Percentiles rank a stretch among this genome's conserved stretches.
phyloP scores from a whole-genome alignment of 306 rosid species.

The Biancaea sappan region DNA sequence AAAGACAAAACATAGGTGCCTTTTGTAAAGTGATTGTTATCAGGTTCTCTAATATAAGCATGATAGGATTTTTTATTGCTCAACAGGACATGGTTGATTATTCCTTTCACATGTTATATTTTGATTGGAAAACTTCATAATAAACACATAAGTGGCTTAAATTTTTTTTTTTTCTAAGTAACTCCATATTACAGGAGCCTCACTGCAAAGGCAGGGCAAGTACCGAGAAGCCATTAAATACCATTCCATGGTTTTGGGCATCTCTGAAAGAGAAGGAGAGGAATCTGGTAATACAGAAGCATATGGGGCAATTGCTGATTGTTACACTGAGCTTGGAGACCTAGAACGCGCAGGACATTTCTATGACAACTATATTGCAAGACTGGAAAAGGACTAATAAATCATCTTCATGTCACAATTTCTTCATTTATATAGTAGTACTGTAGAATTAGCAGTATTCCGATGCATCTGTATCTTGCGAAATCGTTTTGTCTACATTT shows the following conservation, averaged over 20 bases:
- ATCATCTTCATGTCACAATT: background rate
- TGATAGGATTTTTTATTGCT: no score
- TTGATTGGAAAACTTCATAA: background rate
- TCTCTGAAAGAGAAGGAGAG: conserved; percentile 82
- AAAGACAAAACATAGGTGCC: no score
- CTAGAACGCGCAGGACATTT: conserved; percentile 83
- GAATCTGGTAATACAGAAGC: conserved; percentile 94
- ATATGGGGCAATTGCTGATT: conserved; percentile 95
- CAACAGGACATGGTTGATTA: no score
- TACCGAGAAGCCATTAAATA: conserved; percentile 81
- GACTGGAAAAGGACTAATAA: conserved; percentile 73
- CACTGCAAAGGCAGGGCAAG: conserved; percentile 90
- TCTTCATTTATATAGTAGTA: background rate
- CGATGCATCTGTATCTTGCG: conserved; percentile 13
- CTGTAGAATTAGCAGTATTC: conserved; percentile 33
- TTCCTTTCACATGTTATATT: background rate
- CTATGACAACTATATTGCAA: conserved; percentile 80
- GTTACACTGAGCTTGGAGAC: conserved; percentile 96
- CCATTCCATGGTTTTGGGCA: conserved; percentile 82
- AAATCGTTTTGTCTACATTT: conserved; percentile 9
- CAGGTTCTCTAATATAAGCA: background rate
- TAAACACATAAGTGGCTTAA: no score
- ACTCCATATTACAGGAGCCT: conserved; percentile 67
- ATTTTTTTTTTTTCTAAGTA: no score
- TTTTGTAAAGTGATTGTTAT: background rate